Evolutionary conservation across 2,329 filamentous ascomycete genomes (phyloP), one percentile per base, ranked within the genome.

Genomic region (Juglanconis sp.): DNA sequence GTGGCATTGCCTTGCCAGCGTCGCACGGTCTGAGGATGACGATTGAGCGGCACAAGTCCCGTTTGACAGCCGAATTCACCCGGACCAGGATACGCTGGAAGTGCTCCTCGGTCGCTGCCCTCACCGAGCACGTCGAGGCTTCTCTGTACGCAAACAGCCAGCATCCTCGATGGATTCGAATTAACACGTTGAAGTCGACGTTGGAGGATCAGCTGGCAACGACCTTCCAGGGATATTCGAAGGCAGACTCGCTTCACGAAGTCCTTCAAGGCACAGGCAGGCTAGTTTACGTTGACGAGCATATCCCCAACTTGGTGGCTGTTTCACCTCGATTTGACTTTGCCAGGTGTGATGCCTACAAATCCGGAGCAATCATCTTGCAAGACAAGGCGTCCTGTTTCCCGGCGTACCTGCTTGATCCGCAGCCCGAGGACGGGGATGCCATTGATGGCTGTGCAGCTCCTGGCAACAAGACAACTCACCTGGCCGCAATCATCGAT

Each of bases 321-420:
- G 77, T 96, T 1, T 87, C 91, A 2, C 85, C 89, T 0, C 81
- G 83, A 1, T 80, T 83, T 42, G 90, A 96, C 68, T 79, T 97
- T 48, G 88, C 86, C 24, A 89, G 87, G 63, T 88, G 86, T 7
- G 75, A 82, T 13, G 89, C 92, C 0, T 98, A 98, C 73, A 82
- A 78, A 13, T 78, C 82, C 1, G 94, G 94, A 1, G 83, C 87
- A 51, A 85, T 98, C 56, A 96, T 98, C 62, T 78, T 98, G 31
- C 95, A 99, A 72, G 95, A 98, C 70, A 98, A 97, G 74, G 94
- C 95, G 0, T 97, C 93, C 0, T 99, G 95, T 71, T 97, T 99
- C 69, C 95, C 95, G 0, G 95, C 94, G 0, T 95, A 95, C 70
- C 79, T 99, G 3, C 79, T 99, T 0, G 81, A 96, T 55, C 86